Evolutionary conservation across 1,139 yeast species (phyloP).

Genomic region (Martiniozyma asiatica): DNA sequence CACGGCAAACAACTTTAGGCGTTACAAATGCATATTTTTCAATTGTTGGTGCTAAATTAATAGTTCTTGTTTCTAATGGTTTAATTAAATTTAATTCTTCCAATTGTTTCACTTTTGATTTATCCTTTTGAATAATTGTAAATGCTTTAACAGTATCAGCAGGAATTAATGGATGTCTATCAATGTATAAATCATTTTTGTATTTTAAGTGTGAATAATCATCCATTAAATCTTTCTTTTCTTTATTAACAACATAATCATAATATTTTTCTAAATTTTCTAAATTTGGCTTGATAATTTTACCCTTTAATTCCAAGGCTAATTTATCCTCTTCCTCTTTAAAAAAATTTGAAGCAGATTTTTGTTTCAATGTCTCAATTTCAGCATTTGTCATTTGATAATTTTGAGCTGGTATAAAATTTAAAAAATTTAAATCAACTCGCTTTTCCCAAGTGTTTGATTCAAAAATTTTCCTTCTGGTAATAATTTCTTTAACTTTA

Average conservation of each 20-base stretch:
- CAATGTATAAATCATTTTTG: constrained; percentile 53
- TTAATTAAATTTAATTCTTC: constrained; percentile 24
- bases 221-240: constrained; percentile 37
- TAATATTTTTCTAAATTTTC: constrained; percentile 51
- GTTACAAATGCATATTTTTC: constrained; percentile 80
- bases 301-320: constrained; percentile 24
- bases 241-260: constrained; percentile 39
- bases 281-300: constrained; percentile 27
- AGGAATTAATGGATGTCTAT: constrained; percentile 46
- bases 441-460: constrained; percentile 14
- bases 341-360: constrained; percentile 38
- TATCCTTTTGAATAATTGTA: constrained; percentile 11
- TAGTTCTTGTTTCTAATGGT: constrained; percentile 32
- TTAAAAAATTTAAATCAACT: constrained; percentile 42
- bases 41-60: constrained; percentile 36
- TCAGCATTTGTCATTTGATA: constrained; percentile 39
- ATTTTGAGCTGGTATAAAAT: constrained; percentile 42
- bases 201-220: constrained; percentile 47
- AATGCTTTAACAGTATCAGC: constrained; percentile 28
- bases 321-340: constrained; percentile 32
- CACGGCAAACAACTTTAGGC: constrained; percentile 73
- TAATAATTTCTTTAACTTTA: constrained; percentile 29
- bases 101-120: constrained; percentile 14
- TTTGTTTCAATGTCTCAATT: constrained; percentile 30
- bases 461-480: constrained; percentile 28